Evolutionary conservation across 768 basidiomycete species (phyloP).

Genomic region (Coprinopsis marcescibilis): DNA sequence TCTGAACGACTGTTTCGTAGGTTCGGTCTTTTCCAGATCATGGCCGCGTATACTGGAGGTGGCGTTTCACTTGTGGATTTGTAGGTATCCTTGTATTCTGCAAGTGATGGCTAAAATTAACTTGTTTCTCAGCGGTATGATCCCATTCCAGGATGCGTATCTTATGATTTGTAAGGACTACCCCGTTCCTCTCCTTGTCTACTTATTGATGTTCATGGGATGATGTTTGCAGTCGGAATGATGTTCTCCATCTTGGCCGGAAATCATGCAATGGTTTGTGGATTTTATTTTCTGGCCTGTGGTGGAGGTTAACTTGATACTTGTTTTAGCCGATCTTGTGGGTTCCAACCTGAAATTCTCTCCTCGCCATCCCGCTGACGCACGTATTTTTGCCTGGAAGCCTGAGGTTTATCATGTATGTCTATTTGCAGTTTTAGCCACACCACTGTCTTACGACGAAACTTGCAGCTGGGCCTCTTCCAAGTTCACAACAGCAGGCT

Average conservation of each 20-base stretch:
- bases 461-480: constrained; percentile 52
- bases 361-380: not conserved
- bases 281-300: not conserved
- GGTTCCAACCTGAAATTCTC: not conserved
- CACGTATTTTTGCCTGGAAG: constrained; percentile 22
- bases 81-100: constrained; percentile 23
- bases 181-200: not conserved
- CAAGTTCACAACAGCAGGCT: constrained; percentile 39
- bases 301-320: not conserved
- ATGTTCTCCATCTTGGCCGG: constrained; percentile 67
- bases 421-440: not conserved
- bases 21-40: constrained; percentile 40
- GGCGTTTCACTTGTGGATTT: constrained; percentile 63
- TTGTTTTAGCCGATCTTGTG: constrained; percentile 1
- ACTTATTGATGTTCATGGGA: too few relatives aligned
- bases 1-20: constrained; percentile 19
- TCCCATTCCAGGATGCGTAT: constrained; percentile 65
- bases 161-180: constrained; percentile 47
- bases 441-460: not conserved
- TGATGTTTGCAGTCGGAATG: constrained; percentile 42
- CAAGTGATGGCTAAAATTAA: not conserved
- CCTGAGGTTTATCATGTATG: constrained; percentile 58
- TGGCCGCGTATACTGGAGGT: constrained; percentile 58
- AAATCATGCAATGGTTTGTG: constrained; percentile 66
- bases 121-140: constrained; percentile 43